Conservation (phyloP, 768 basidiomycete species). For the Lentinula raphanica region DNA sequence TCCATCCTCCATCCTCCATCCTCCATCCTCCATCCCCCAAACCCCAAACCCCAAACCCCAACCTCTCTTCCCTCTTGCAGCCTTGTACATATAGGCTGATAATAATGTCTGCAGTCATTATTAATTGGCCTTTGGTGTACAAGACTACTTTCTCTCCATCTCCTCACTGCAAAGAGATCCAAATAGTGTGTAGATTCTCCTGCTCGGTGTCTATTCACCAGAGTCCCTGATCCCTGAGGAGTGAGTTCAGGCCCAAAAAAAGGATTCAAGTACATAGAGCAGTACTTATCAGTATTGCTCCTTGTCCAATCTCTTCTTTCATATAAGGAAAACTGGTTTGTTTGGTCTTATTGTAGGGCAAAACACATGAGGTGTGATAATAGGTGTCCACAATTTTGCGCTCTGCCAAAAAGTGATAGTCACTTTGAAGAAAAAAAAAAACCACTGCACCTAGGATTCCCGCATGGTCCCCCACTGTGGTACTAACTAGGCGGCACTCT, state of each 20-base stretch:
- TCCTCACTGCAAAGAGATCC: not conserved
- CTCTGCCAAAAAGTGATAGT: not conserved
- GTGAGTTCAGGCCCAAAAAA: not conserved
- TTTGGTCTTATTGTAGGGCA: not conserved
- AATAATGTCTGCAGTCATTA: too few relatives aligned
- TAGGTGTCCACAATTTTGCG: conserved; percentile 2
- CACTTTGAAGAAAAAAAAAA: conserved; percentile 24
- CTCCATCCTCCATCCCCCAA: not conserved
- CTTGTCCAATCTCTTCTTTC: not conserved
- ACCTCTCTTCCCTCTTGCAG: too few relatives aligned
- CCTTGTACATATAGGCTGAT: too few relatives aligned
- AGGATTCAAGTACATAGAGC: not conserved
- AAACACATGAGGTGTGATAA: too few relatives aligned
- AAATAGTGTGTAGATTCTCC: not conserved
- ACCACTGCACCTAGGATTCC: conserved; percentile 53
- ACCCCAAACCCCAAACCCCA: not conserved
- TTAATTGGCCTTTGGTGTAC: too few relatives aligned
- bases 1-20: not conserved
- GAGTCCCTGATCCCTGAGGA: conserved; percentile 1
- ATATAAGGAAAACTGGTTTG: not conserved
- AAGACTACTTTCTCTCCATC: not conserved
- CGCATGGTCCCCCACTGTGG: conserved; percentile 61
- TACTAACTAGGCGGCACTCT: conserved; percentile 60
- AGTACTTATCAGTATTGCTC: too few relatives aligned
- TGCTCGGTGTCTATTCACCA: conserved; percentile 1